Conservation (phyloP, 805 yeast species). For the Candida patagonica region DNA sequence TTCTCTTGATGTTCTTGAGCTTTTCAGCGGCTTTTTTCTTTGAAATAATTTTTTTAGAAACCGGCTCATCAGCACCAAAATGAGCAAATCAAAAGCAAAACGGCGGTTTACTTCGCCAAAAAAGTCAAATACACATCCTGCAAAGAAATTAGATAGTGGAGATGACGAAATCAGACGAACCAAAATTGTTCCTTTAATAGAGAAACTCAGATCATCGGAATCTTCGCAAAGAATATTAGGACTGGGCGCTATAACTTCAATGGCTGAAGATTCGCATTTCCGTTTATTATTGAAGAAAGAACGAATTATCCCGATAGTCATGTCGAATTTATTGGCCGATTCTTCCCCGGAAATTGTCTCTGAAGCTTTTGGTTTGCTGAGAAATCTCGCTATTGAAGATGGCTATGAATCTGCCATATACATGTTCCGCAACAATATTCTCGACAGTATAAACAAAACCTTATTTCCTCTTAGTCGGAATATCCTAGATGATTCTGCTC, state of each 20-base stretch:
- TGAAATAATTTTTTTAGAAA: too few relatives aligned
- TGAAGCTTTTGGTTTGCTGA: constrained; percentile 69
- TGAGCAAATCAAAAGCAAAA: constrained; percentile 21
- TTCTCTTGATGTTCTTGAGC: too few relatives aligned
- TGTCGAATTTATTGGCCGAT: constrained; percentile 61
- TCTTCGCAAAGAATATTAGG: constrained; percentile 75
- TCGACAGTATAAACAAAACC: neutral
- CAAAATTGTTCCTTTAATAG: constrained; percentile 59
- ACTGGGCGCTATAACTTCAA: constrained; percentile 56
- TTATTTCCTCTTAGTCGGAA: neutral
- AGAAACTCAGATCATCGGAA: constrained; percentile 50
- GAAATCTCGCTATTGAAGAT: constrained; percentile 76
- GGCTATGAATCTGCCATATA: constrained; percentile 73
- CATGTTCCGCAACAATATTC: constrained; percentile 70
- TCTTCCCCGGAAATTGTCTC: constrained; percentile 65
- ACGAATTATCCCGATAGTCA: constrained; percentile 50
- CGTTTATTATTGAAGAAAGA: constrained; percentile 62
- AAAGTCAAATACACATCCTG: constrained; percentile 16
- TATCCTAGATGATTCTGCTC: neutral
- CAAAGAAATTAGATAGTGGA: constrained; percentile 24
- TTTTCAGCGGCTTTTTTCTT: too few relatives aligned
- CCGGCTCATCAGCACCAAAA: too few relatives aligned
- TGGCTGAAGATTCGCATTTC: constrained; percentile 59
- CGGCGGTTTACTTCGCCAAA: constrained; percentile 26
- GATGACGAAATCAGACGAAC: constrained; percentile 43